phyloP scores from a whole-genome alignment of 202 grass and related monocot species.

The Musa balbisiana region DNA sequence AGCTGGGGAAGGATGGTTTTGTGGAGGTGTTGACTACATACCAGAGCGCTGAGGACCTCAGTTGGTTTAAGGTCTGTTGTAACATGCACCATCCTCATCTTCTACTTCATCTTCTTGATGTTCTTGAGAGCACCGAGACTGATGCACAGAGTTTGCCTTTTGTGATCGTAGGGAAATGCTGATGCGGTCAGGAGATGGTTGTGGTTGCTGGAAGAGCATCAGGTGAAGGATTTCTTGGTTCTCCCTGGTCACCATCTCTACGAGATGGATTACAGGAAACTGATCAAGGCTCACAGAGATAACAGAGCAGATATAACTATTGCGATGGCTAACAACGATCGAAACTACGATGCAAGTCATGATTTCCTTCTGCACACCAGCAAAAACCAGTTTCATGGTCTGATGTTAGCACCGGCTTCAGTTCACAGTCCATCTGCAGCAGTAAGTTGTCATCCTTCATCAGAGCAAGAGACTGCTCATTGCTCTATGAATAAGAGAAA shows the following conservation, averaged over 20 bases:
- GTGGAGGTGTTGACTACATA: constrained; percentile 17
- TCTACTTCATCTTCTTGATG: background rate
- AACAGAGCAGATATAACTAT: constrained; percentile 17
- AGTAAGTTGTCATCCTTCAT: constrained; percentile 2
- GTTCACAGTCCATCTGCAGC: background rate
- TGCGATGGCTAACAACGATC: background rate
- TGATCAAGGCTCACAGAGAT: constrained; percentile 22
- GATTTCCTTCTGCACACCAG: background rate
- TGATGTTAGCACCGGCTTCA: background rate
- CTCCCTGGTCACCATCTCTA: constrained; percentile 21
- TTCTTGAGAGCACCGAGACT: background rate
- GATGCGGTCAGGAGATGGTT: constrained; percentile 23
- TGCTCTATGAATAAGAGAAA: background rate
- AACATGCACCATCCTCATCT: background rate
- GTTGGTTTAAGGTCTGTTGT: constrained; percentile 20
- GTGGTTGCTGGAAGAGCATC: constrained; percentile 17
- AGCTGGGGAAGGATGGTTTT: constrained; percentile 9
- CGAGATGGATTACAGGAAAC: constrained; percentile 14
- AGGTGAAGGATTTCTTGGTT: constrained; percentile 16
- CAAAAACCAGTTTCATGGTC: background rate
- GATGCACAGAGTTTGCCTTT: background rate
- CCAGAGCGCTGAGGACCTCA: background rate
- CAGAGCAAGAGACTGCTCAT: background rate
- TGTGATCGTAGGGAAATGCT: constrained; percentile 20
- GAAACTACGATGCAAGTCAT: background rate